Evolutionary conservation across 2,329 filamentous ascomycete genomes (phyloP), one percentile per base, ranked within the genome.

Genomic region (Fusarium tjaetaba): DNA sequence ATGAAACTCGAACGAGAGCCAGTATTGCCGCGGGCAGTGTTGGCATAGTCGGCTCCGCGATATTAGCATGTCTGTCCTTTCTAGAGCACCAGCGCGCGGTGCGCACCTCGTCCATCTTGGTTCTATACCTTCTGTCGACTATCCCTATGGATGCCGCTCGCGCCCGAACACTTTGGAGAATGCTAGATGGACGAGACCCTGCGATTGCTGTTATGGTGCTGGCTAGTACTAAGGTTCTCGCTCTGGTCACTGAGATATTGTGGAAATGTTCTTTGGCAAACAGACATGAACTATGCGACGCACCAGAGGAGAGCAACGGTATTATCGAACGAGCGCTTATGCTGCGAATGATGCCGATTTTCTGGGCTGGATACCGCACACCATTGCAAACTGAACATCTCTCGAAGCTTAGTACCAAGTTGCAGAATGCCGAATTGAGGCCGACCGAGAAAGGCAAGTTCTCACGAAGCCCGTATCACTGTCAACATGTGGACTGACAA

Each of bases 401-500:
- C 11, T 55, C 51, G 14, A 28, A 55, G 8, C 51, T 55, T 14
- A 26, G 28, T 15, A 55, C 51, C 15, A 55, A 55, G 2, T 16
- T 55, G 24, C 34, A 30, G 5, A 55, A 55, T 41, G 51, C 51
- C 11, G 24, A 55, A 5, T 18, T 55, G 14, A 41, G 51, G 5
- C 34, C 51, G 11, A 14, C 34, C 5, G 51, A 55, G 11, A 55
- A 41, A 18, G 51, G 51, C 1, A 53, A 4, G 20, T 0, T 18
- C 8, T 4, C 7, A 5, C 4, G 7, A 41, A n/a, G 22, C 13
- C 14, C 7, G 7, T 26, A 26, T 45, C 7, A 43, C 5, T 11
- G 7, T 0, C 0, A 8, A 24, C 6, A 43, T 5, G 15, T 5
- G 2, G 30, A n/a, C 30, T 51, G 5, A 34, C 7, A 2, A 16